These are phyloP conservation scores for Aspergillus persii DNA, from an alignment of 2,329 filamentous ascomycete genomes.

Conservation along the genomic window DNA sequence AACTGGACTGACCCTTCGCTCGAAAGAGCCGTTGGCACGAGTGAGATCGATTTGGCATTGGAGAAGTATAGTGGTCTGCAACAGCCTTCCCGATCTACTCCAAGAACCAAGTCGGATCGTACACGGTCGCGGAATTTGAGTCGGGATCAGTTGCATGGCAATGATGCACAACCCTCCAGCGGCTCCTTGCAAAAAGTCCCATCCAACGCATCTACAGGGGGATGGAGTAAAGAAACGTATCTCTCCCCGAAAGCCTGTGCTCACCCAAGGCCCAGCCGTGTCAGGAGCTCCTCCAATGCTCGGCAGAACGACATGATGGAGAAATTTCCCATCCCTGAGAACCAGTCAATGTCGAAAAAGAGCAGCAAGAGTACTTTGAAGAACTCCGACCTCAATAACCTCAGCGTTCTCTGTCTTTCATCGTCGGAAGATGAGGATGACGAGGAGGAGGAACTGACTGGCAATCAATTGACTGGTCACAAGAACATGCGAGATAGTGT, in stretches of 20 bases:
- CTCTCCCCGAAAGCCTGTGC: conserved; percentile 22
- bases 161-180: conserved; percentile 19
- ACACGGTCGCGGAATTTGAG: conserved; percentile 24
- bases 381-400: conserved; percentile 42
- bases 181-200: conserved; percentile 17
- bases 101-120: conserved; percentile 20
- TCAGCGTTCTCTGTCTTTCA: conserved; percentile 49
- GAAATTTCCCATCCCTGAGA: conserved; percentile 12
- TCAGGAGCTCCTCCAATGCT: conserved; percentile 17
- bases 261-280: conserved; percentile 13
- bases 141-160: conserved; percentile 21
- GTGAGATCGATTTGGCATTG: conserved; percentile 34
- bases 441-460: conserved; percentile 25
- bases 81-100: conserved; percentile 9
- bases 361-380: conserved; percentile 39
- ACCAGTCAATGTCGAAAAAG: conserved; percentile 32
- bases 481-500: conserved; percentile 38
- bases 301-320: conserved; percentile 15
- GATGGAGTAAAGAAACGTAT: conserved; percentile 25
- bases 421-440: conserved; percentile 50
- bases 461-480: conserved; percentile 10
- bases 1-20: conserved; percentile 26
- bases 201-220: conserved; percentile 23
- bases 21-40: conserved; percentile 31
- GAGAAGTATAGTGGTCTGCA: conserved; percentile 28